Base-by-base conservation (phyloP, 73 alveolate genomes). In the Paraurostyla sp. region DNA sequence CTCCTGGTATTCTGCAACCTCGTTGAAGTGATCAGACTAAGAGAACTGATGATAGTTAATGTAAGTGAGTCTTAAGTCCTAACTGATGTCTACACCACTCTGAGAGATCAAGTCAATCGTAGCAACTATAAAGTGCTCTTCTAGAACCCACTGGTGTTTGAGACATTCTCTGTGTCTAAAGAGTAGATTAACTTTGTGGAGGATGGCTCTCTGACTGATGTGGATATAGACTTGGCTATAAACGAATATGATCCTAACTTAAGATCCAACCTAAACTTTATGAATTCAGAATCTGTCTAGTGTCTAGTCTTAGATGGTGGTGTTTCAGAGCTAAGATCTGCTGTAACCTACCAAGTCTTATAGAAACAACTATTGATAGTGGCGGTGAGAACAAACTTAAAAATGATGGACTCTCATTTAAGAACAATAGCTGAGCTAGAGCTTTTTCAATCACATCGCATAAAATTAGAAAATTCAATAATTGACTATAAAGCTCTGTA, bases 201-300 rank as follows among this genome's bases (percentile, higher is more conserved):
- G 20, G 94, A 90, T 22, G 94, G 97, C 0, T 83, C 92, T 18
- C 88, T 73, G 59, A 49, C 91, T 25, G 80, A 69, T 30, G 76
- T 60, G 22, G 84, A 88, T 0, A 63, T 91, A 46, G 83, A 88
- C 42, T 85, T 93, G 23, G 93, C 97, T 29, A 68, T 87, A 27
- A 83, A 58, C 29, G 97, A 93, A 75, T 80, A 69, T 48, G 93
- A 88, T 75, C 86, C 94, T 65, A 50, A 75, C 0, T 42, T 93
- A 38, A 75, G 69, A 23, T 38, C 92, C 23, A 52, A 75, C 56
- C 54, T 93, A 23, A 86, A 93, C 56, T 93, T 93, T 65, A 82
- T 88, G 81, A 91, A 89, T 62, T 41, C 86, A 1, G 83, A 78
- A 4, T 75, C 92, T 20, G 45, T 89, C 43, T 63, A 78, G 59